Base-by-base conservation (phyloP, 345 rosid species). In the Odontarrhena argentea region DNA sequence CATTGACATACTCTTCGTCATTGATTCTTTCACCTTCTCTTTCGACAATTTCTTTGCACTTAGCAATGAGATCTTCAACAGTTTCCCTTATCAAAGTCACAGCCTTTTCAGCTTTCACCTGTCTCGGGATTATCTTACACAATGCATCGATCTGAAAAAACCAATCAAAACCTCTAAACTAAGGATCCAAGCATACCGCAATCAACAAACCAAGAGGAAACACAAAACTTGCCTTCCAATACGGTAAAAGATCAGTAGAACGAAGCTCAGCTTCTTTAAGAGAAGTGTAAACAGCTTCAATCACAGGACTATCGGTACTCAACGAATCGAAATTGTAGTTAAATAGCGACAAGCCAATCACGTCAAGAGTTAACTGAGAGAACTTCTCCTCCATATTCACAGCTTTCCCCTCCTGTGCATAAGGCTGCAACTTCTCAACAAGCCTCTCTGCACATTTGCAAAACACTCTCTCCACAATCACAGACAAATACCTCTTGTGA, bases 331-430 rank as follows among this genome's bases (percentile, higher is more conserved):
- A 93, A 76, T 88, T 86, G 59, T 85, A 93, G 77, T 93, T 93
- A 67, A 93, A 93, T 6, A 93, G 67, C 0, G 97, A 86, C 30
- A 89, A 79, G 18, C 98, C 98, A 60, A 93, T 89, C 8, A 88
- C 94, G 34, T 93, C 98, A 13, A 93, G 96, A 54, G 98, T 93
- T 64, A 93, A 40, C 67, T 93, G 98, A 56, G 91, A 93, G 53
- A 93, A 93, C 26, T 85, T 89, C 51, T 42, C 97, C 60, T 93
- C 98, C 98, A 93, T 93, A 71, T 93, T 93, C 53, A 93, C 98
- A 55, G 93, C 77, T 62, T 67, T 71, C 61, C 97, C 98, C n/a
- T 79, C 80, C 4, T 73, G 2, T 7, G 92, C 96, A 75, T 81
- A 85, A 36, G 79, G 76, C 76, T 77, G 89, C 35, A 89, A 74